Evolutionary conservation across 257 asterid species (phyloP).

Genomic region (Penstemon barbatus): DNA sequence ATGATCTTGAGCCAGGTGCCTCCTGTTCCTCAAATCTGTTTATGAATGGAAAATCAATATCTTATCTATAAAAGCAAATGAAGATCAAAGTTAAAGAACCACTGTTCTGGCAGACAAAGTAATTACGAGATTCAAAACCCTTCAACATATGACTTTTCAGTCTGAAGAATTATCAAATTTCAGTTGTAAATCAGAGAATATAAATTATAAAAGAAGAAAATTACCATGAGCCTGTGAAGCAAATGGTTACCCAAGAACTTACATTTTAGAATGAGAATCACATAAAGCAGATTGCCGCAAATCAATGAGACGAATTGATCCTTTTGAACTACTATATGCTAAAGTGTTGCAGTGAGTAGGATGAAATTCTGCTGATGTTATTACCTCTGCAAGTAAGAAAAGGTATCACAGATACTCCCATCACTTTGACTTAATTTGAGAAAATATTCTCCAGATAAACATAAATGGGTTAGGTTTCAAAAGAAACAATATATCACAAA

Average conservation of each 20-base stretch:
- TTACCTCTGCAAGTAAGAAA: slow-evolving; percentile 69
- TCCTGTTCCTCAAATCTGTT: slow-evolving; percentile 98
- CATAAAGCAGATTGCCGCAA: slow-evolving; percentile 90
- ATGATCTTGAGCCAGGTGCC: slow-evolving; percentile 97
- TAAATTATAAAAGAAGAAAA: not conserved
- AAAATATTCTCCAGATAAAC: slow-evolving; percentile 12
- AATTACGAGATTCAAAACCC: slow-evolving; percentile 3
- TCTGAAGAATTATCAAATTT: slow-evolving; percentile 2
- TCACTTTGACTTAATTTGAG: not conserved
- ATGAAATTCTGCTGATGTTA: slow-evolving; percentile 91
- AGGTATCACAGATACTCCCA: slow-evolving; percentile 8
- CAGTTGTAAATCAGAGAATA: slow-evolving; percentile 5
- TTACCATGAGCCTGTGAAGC: slow-evolving; percentile 17
- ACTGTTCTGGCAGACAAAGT: slow-evolving; percentile 14
- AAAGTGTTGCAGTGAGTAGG: slow-evolving; percentile 84
- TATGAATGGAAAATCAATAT: slow-evolving; percentile 34
- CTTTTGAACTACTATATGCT: slow-evolving; percentile 90
- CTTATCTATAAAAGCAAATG: slow-evolving; percentile 30
- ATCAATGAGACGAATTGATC: slow-evolving; percentile 87
- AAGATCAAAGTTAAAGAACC: slow-evolving; percentile 16
- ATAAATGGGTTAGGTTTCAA: slow-evolving; percentile 11
- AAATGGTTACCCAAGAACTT: slow-evolving; percentile 35
- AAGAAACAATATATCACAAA: slow-evolving; percentile 8
- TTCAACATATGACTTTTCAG: slow-evolving; percentile 19
- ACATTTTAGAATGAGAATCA: slow-evolving; percentile 83